A percentile compares a stretch with the other conserved stretches of the same genome.
Conservation (phyloP, 2,329 filamentous ascomycete genomes). For the Paecilomyces sp. region DNA sequence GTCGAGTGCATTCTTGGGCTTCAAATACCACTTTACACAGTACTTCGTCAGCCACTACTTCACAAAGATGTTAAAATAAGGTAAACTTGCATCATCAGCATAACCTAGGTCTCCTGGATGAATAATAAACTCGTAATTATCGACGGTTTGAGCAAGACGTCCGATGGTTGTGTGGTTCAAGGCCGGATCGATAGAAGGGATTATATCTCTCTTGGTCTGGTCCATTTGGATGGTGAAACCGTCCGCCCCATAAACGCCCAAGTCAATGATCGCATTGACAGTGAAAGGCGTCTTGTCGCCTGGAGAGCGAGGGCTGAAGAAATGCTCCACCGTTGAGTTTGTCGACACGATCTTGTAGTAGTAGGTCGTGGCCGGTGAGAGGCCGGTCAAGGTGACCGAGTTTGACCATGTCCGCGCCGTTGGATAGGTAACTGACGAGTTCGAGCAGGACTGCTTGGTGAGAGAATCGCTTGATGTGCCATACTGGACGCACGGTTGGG, state of each 20-base stretch:
- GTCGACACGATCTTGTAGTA: constrained; percentile 54
- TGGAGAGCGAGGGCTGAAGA: constrained; percentile 46
- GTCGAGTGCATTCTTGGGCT: constrained; percentile 39
- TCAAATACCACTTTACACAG: constrained; percentile 41
- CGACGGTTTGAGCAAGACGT: constrained; percentile 43
- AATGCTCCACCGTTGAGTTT: constrained; percentile 49
- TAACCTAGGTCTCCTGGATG: too few species aligned
- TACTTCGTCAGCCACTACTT: too few species aligned
- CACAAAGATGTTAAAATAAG: constrained; percentile 19
- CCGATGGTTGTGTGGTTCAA: constrained; percentile 55
- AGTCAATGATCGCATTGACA: constrained; percentile 47
- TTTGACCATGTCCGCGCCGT: constrained; percentile 51
- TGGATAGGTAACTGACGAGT: constrained; percentile 42
- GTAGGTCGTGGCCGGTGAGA: constrained; percentile 50
- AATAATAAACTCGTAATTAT: constrained; percentile 53
- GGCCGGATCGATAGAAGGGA: constrained; percentile 44
- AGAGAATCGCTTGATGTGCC: constrained; percentile 39
- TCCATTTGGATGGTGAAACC: constrained; percentile 45
- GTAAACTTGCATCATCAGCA: constrained; percentile 26
- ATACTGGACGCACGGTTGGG: constrained; percentile 45
- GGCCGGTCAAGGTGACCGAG: constrained; percentile 38
- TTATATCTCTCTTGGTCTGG: constrained; percentile 41
- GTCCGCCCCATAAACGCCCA: constrained; percentile 49
- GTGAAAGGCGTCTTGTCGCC: constrained; percentile 51
- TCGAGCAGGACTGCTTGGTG: constrained; percentile 37